Evolutionary conservation across 805 yeast genomes (phyloP).

Genomic region (Tetrapisispora phaffii): DNA sequence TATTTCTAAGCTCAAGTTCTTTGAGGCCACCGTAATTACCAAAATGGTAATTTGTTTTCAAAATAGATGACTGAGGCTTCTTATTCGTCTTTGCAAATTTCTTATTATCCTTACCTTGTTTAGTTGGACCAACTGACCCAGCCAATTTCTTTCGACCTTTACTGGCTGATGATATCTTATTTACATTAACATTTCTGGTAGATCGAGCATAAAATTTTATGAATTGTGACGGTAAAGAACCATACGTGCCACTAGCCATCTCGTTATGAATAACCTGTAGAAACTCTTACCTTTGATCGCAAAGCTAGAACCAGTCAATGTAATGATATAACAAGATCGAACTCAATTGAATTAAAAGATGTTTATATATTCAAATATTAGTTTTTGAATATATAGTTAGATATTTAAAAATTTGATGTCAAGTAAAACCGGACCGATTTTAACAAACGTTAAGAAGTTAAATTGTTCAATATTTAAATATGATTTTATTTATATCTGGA

Average conservation of each 20-base stretch:
- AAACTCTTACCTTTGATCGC: no score
- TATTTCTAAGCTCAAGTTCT: conserved; percentile 28
- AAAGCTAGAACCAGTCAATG: no score
- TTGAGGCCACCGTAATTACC: conserved; percentile 43
- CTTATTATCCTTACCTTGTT: neutral
- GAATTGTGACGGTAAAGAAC: neutral
- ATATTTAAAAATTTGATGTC: no score
- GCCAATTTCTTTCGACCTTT: neutral
- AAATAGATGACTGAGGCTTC: neutral
- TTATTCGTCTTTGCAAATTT: neutral
- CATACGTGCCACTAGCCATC: neutral
- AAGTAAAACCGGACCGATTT: no score
- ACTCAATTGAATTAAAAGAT: no score
- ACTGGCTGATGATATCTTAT: neutral
- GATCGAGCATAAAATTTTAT: neutral
- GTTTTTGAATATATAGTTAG: no score
- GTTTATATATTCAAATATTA: no score
- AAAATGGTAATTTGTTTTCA: conserved; percentile 16
- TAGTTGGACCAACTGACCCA: neutral
- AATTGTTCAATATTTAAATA: no score
- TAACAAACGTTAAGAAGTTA: no score
- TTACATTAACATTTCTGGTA: neutral
- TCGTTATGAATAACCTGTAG: neutral
- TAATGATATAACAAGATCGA: no score
- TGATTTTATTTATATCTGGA: no score